These are phyloP conservation scores for Aspergillus spinulosporus DNA, from an alignment of 2,329 filamentous ascomycete species.

Conservation along the genomic window DNA sequence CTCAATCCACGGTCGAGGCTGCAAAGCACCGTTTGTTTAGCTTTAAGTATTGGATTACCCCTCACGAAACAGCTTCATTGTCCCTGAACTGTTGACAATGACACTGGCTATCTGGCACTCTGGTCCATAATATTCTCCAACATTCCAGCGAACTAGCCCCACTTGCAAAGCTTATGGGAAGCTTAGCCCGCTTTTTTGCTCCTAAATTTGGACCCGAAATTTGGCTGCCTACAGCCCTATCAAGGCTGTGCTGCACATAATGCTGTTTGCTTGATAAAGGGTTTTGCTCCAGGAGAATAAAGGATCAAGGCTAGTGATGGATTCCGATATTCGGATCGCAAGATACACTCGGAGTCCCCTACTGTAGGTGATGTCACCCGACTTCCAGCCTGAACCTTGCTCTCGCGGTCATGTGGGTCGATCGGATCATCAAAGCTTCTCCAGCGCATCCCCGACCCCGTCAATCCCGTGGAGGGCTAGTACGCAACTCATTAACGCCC, in stretches of 20 bases:
- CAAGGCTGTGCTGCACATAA: background rate
- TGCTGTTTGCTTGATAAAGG: no score
- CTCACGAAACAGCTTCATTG: no score
- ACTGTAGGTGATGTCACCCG: no score
- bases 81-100: background rate
- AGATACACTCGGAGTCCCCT: no score
- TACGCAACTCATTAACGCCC: background rate
- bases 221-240: background rate
- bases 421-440: background rate
- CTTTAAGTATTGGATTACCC: no score
- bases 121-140: background rate
- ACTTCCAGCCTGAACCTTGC: no score
- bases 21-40: no score
- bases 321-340: no score
- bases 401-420: no score
- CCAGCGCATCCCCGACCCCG: background rate
- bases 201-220: background rate
- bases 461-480: background rate
- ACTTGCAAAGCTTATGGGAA: slow-evolving; percentile 3
- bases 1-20: no score
- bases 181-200: slow-evolving; percentile 2
- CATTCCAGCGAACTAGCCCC: background rate
- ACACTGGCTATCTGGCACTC: background rate
- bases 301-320: no score
- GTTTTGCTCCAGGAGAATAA: no score